Evolutionary conservation across 2,329 filamentous ascomycete genomes (phyloP).

Genomic region (Cercospora zeae-maydis): DNA sequence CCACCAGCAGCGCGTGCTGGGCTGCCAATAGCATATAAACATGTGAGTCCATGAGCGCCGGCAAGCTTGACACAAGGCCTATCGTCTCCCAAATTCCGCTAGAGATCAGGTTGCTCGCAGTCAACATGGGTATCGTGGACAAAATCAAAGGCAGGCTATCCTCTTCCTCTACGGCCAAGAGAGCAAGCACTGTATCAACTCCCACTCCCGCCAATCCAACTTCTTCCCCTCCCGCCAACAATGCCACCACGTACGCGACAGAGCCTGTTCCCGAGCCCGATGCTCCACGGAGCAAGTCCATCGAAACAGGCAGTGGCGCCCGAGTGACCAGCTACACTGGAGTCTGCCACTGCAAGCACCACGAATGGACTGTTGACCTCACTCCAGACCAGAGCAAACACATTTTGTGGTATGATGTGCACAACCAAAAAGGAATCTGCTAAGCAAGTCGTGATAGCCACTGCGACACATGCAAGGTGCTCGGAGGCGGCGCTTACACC

Average conservation of each 20-base stretch:
- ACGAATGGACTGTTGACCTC: slow-evolving; percentile 51
- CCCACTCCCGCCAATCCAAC: neutral
- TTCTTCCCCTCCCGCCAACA: neutral
- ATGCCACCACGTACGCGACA: neutral
- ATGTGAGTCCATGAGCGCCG: neutral
- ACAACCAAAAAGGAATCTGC: neutral
- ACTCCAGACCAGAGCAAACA: slow-evolving; percentile 45
- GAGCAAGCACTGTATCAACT: neutral
- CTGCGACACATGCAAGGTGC: slow-evolving; percentile 56
- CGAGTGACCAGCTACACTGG: slow-evolving; percentile 48
- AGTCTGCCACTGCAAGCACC: slow-evolving; percentile 55
- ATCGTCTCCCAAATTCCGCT: neutral
- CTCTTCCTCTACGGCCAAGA: neutral
- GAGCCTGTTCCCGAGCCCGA: neutral
- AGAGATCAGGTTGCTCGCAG: neutral
- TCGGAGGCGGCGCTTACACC: slow-evolving; percentile 51
- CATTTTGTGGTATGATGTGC: slow-evolving; percentile 40
- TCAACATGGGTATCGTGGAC: slow-evolving; percentile 7
- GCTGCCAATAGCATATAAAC: neutral
- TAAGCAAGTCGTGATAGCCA: slow-evolving; percentile 41
- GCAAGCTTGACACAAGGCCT: neutral
- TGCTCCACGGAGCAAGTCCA: slow-evolving; percentile 3
- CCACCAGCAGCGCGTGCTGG: slow-evolving; percentile 1
- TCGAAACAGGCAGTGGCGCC: slow-evolving; percentile 9
- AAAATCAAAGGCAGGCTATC: slow-evolving; percentile 12